Evolutionary conservation across 176 grass and related monocot species (phyloP).

Genomic region (Typha latifolia): DNA sequence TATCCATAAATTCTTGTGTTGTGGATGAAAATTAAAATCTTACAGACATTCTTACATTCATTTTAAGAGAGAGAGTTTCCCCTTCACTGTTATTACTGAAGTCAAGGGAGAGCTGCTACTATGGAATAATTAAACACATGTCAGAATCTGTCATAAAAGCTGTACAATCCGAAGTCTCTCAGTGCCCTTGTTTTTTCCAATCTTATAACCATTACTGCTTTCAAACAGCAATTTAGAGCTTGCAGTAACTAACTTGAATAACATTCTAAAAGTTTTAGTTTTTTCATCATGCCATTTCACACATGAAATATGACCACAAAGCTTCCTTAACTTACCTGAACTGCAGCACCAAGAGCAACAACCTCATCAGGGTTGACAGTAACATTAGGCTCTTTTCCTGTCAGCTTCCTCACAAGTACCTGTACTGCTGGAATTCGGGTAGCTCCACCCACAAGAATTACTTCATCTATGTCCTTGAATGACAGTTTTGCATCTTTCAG

Average conservation of each 20-base stretch:
- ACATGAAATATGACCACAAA: background rate
- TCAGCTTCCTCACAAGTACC: constrained; percentile 72
- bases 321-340: constrained; percentile 50
- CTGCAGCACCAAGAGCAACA: constrained; percentile 70
- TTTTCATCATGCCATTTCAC: background rate
- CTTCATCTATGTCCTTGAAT: constrained; percentile 58
- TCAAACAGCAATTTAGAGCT: background rate
- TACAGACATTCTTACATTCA: no score
- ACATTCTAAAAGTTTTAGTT: background rate
- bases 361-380: constrained; percentile 82
- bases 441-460: constrained; percentile 77
- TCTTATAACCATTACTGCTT: no score
- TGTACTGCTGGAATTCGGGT: constrained; percentile 72
- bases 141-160: no score
- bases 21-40: no score
- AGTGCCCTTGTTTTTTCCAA: no score
- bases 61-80: no score
- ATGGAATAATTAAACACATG: no score
- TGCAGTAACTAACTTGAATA: background rate
- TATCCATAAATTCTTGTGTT: no score
- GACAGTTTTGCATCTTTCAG: constrained; percentile 59
- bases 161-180: no score
- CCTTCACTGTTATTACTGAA: no score
- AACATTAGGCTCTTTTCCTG: constrained; percentile 68
- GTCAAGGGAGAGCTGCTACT: no score